These are phyloP conservation scores for Hypoxylon sp. DNA, from an alignment of 2,329 filamentous ascomycete genomes.

Conservation along the genomic window DNA sequence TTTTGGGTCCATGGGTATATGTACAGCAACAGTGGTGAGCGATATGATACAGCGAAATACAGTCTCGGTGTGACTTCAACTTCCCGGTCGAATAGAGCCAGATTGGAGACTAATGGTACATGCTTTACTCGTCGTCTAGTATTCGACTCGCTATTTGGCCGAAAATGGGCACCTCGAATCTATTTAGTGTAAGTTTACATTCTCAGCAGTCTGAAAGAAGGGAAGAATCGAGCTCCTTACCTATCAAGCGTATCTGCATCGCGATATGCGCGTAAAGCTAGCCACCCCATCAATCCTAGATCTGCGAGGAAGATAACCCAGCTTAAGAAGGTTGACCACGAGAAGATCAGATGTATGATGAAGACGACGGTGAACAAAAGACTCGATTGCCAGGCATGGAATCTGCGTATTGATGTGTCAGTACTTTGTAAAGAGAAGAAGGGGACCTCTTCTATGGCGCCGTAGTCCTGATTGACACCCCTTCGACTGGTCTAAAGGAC, in stretches of 20 bases:
- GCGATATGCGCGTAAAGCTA: slow-evolving; percentile 84
- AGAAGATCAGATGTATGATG: slow-evolving; percentile 86
- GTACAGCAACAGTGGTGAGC: slow-evolving; percentile 24
- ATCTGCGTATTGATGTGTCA: slow-evolving; percentile 66
- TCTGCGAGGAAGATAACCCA: slow-evolving; percentile 87
- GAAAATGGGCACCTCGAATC: slow-evolving; percentile 90
- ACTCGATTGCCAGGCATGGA: slow-evolving; percentile 96
- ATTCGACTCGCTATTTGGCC: slow-evolving; percentile 89
- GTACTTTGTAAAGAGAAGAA: slow-evolving; percentile 17
- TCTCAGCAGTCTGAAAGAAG: not conserved
- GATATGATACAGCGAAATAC: slow-evolving; percentile 33
- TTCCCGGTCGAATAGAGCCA: not conserved
- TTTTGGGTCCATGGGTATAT: slow-evolving; percentile 35
- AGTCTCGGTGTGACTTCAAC: not conserved
- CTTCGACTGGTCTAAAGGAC: not conserved
- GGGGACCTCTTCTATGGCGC: not conserved
- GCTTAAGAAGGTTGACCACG: slow-evolving; percentile 85
- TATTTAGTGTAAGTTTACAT: slow-evolving; percentile 48
- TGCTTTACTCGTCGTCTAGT: slow-evolving; percentile 78
- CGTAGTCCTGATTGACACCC: not conserved
- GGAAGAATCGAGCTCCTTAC: slow-evolving; percentile 57
- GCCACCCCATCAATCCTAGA: slow-evolving; percentile 79
- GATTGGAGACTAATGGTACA: not conserved
- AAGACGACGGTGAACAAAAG: slow-evolving; percentile 83
- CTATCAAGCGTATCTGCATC: slow-evolving; percentile 80